Base-by-base conservation (phyloP, 805 yeast species). In the Clavispora vitiphila region DNA sequence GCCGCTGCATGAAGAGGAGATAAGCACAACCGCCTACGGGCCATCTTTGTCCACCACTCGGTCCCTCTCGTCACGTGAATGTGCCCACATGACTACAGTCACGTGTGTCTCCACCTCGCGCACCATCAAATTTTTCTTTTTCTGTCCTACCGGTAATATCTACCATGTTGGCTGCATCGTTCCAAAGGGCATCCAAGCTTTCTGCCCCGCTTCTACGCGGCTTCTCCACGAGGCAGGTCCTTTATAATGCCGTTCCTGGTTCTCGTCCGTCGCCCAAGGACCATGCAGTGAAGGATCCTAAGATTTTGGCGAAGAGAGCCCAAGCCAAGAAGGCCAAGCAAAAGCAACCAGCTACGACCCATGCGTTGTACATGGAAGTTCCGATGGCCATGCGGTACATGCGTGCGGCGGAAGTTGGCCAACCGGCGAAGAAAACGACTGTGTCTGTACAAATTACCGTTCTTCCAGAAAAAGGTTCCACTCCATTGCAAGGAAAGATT, bases 371-470 rank as follows among this genome's bases (percentile, higher is more conserved):
- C 57, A 79, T 86, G 84, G 81, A 78, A 38, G 71, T 88, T 7
- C 77, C 85, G 5, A 62, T 67, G 23, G 96, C 97, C 1, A 62
- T 88, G 61, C 74, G 85, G 53, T 89, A 81, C 56, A 59, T 91
- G 42, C 74, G 96, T 48, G 96, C 98, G 0, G 79, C 89, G 5
- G 96, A 89, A 62, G 95, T 89, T 5, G 98, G 99, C 5, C 79
- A 85, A 56, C 79, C 91, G 2, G 67, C 74, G 4, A 65, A 74
- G n/a, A 80, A 81, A 52, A 80, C 91, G 18, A 82, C 90, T 19
- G 70, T 91, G 31, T 49, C 63, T 22, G 70, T 85, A 14, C 62
- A 86, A 41, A 77, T 83, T 40, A 74, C 86, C 14, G 68, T 77
- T 14, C 71, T 89, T 23, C 78, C 83, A 16, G 91, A 83, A 45